Evolutionary conservation across 2,329 filamentous ascomycete species (phyloP).

Genomic region (Exophiala calicioides): DNA sequence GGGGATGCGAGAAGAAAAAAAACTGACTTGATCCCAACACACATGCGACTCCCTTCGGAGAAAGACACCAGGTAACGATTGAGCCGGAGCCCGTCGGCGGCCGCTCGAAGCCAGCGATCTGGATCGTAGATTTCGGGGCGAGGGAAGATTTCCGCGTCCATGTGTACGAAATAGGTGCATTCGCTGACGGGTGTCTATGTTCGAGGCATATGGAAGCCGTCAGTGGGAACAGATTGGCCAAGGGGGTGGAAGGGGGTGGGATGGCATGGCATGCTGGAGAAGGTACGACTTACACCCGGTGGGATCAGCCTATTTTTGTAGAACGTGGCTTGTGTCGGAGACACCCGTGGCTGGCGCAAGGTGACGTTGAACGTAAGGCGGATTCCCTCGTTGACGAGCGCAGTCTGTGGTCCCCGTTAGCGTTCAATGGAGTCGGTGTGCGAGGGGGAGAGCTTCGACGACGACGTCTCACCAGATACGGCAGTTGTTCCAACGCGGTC

Average conservation of each 20-base stretch:
- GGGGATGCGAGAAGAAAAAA: background rate
- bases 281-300: conserved; percentile 20
- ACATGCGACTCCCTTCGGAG: conserved; percentile 44
- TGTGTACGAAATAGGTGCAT: conserved; percentile 30
- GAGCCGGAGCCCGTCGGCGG: conserved; percentile 32
- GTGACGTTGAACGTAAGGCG: conserved; percentile 28
- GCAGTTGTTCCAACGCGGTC: conserved; percentile 41
- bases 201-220: no score
- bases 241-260: no score
- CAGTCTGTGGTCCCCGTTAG: conserved; percentile 19
- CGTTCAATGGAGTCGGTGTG: conserved; percentile 32
- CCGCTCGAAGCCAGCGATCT: conserved; percentile 25
- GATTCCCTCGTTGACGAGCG: conserved; percentile 34
- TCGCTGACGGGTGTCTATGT: conserved; percentile 31
- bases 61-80: conserved; percentile 47
- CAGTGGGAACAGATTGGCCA: no score
- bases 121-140: conserved; percentile 30
- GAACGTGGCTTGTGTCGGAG: conserved; percentile 29
- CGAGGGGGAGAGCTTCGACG: conserved; percentile 20
- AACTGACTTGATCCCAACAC: conserved; percentile 42
- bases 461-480: conserved; percentile 34
- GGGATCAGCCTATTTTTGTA: conserved; percentile 38
- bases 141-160: conserved; percentile 39
- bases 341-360: conserved; percentile 22
- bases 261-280: background rate